Evolutionary conservation across 2,329 filamentous ascomycete species (phyloP).

Genomic region (Colletotrichum agaves): DNA sequence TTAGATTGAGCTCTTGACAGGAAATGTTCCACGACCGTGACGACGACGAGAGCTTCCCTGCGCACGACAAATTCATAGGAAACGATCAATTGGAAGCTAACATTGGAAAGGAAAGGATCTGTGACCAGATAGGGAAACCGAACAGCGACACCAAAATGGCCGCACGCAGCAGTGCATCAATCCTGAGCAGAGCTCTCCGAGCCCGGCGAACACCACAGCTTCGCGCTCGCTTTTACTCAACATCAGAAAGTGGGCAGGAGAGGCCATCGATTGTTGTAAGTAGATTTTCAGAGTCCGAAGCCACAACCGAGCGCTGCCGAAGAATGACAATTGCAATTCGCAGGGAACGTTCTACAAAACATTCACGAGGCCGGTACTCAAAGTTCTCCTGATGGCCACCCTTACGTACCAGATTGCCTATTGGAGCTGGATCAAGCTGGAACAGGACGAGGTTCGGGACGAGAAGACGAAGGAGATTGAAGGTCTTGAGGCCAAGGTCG

Average conservation of each 20-base stretch:
- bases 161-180: constrained; percentile 9
- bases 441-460: constrained; percentile 74
- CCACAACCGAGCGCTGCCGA: no score
- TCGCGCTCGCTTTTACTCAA: constrained; percentile 22
- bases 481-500: constrained; percentile 51
- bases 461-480: constrained; percentile 53
- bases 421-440: constrained; percentile 79
- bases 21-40: background rate
- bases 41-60: background rate
- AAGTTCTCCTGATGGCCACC: constrained; percentile 78
- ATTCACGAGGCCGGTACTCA: constrained; percentile 78
- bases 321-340: background rate
- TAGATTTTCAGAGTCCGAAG: no score
- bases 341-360: constrained; percentile 78
- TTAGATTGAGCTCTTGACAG: background rate
- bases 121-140: background rate
- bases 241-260: constrained; percentile 20
- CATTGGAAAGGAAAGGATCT: background rate
- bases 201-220: constrained; percentile 16
- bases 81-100: background rate
- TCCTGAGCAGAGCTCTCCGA: constrained; percentile 25
- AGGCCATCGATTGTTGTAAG: constrained; percentile 34
- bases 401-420: constrained; percentile 84
- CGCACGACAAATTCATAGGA: background rate
- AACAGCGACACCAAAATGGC: constrained; percentile 21